Conservation (phyloP, 1,284 basidiomycete genomes). For the Takashimella koratensis region DNA sequence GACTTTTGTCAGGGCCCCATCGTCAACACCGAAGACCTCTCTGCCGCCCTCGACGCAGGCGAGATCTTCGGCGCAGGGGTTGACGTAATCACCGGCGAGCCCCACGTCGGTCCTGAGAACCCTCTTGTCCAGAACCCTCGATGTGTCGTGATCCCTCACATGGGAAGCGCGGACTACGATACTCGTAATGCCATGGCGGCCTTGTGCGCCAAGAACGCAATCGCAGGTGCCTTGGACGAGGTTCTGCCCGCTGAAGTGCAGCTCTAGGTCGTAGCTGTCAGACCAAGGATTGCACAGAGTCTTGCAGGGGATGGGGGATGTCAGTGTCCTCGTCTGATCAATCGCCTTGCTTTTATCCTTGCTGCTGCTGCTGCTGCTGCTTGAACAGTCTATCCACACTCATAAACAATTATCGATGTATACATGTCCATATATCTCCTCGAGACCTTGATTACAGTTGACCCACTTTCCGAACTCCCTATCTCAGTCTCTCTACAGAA, state of each 20-base stretch:
- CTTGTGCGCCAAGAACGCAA: conserved; percentile 51
- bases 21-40: conserved; percentile 84
- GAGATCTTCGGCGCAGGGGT: conserved; percentile 88
- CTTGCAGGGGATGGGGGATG: neutral
- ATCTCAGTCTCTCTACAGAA: too few relatives aligned
- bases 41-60: conserved; percentile 66
- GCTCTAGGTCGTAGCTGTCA: conserved; percentile 10
- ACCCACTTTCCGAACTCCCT: too few relatives aligned
- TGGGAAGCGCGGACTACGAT: conserved; percentile 83
- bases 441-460: too few relatives aligned
- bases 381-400: too few relatives aligned
- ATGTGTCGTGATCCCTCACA: conserved; percentile 72
- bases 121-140: conserved; percentile 61
- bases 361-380: too few relatives aligned
- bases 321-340: neutral
- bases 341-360: neutral
- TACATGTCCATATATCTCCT: too few relatives aligned
- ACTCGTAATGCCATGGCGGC: conserved; percentile 78
- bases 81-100: conserved; percentile 93
- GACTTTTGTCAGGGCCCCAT: conserved; percentile 59
- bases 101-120: conserved; percentile 68
- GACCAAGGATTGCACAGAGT: neutral
- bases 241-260: conserved; percentile 38
- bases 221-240: conserved; percentile 32
- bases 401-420: too few relatives aligned